Conservation (phyloP, 2,329 filamentous ascomycete species). For the Didymellaceae sp. region DNA sequence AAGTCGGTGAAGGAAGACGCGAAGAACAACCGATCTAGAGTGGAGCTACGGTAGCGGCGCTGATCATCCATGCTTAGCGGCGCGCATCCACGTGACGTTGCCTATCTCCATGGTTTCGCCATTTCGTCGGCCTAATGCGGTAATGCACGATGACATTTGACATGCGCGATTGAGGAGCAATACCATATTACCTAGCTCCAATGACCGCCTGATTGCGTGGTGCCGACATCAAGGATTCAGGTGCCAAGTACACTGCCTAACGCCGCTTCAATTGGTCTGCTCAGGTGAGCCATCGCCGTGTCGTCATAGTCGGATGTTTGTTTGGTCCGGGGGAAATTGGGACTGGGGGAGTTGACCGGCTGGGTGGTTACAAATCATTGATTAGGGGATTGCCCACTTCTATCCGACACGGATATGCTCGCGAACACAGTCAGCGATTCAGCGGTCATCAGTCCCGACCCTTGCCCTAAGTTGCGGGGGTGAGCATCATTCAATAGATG, state of each 20-base stretch:
- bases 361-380: slow-evolving; percentile 13
- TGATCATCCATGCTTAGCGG: neutral
- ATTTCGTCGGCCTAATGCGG: slow-evolving; percentile 14
- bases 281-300: slow-evolving; percentile 14
- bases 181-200: neutral
- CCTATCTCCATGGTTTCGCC: neutral
- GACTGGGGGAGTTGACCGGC: neutral
- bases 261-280: slow-evolving; percentile 2
- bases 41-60: slow-evolving; percentile 15
- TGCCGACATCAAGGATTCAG: neutral
- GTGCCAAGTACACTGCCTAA: slow-evolving; percentile 4
- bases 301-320: slow-evolving; percentile 22
- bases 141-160: slow-evolving; percentile 16
- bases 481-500: slow-evolving; percentile 21
- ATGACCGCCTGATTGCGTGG: slow-evolving; percentile 14
- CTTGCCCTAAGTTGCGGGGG: slow-evolving; percentile 14
- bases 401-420: slow-evolving; percentile 14
- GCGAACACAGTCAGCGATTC: slow-evolving; percentile 16
- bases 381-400: slow-evolving; percentile 1
- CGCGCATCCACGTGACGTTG: slow-evolving; percentile 27
- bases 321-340: slow-evolving; percentile 17
- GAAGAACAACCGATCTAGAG: slow-evolving; percentile 29
- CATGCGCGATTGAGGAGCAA: slow-evolving; percentile 3
- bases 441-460: slow-evolving; percentile 10
- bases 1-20: slow-evolving; percentile 23